Conservation (phyloP, 2,329 filamentous ascomycete species). For the Neoscytalidium dimidiatum region DNA sequence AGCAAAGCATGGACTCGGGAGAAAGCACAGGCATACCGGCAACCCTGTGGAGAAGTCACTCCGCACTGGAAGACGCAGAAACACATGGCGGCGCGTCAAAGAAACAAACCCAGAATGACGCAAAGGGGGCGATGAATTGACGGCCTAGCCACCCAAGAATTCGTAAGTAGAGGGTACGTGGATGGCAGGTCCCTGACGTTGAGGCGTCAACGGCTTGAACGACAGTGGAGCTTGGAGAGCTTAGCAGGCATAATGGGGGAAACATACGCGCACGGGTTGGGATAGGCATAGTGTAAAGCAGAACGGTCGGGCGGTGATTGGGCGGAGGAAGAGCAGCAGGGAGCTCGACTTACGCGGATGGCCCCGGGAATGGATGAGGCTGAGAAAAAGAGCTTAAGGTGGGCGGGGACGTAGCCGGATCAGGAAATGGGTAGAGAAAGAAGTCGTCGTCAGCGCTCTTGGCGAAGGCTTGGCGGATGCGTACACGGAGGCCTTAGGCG, state of each 20-base stretch:
- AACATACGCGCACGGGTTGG: not conserved
- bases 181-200: no score
- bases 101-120: not conserved
- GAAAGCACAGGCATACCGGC: not conserved
- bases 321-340: not conserved
- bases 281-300: not conserved
- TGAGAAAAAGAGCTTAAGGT: slow-evolving; percentile 7
- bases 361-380: not conserved
- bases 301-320: not conserved
- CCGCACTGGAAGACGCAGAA: not conserved
- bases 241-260: not conserved
- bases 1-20: not conserved
- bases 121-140: not conserved
- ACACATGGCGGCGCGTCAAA: not conserved
- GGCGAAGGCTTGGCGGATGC: slow-evolving; percentile 1
- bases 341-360: slow-evolving; percentile 1
- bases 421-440: not conserved
- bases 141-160: not conserved
- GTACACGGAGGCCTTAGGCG: not conserved
- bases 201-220: not conserved
- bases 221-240: not conserved
- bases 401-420: not conserved
- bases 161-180: not conserved
- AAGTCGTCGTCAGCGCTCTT: slow-evolving; percentile 15
- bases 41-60: not conserved